Conservation (phyloP, 768 basidiomycete species). For the Pholiota conissans region DNA sequence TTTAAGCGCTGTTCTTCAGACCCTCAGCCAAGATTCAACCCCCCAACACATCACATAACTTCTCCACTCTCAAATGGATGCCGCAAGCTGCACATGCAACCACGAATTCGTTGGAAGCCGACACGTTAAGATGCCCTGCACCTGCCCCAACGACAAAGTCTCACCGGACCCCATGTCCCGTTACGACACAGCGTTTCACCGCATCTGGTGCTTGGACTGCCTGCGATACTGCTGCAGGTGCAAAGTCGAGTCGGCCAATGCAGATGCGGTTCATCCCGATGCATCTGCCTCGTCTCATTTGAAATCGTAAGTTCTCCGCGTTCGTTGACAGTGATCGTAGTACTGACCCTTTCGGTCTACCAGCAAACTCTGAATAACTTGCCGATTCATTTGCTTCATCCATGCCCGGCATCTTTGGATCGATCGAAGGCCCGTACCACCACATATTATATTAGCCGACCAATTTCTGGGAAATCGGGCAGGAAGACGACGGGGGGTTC, state of each 20-base stretch:
- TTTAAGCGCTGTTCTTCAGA: not conserved
- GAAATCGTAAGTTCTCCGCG: not conserved
- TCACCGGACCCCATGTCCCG: constrained; percentile 20
- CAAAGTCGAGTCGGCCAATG: not conserved
- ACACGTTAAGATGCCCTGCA: constrained; percentile 26
- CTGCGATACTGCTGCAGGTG: constrained; percentile 25
- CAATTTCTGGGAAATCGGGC: not conserved
- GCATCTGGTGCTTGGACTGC: constrained; percentile 29
- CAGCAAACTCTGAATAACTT: not conserved
- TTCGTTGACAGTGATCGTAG: not conserved
- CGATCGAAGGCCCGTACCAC: not conserved
- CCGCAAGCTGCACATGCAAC: constrained; percentile 20
- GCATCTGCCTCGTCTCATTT: not conserved
- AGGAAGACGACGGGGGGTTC: not conserved
- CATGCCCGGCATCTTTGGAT: not conserved
- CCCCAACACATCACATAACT: not conserved
- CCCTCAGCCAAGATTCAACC: not conserved
- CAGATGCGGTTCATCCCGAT: not conserved
- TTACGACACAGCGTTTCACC: constrained; percentile 28
- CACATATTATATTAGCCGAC: not conserved
- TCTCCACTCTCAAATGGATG: constrained; percentile 4
- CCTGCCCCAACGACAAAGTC: constrained; percentile 26
- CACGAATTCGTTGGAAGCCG: constrained; percentile 17
- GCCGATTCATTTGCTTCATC: not conserved
- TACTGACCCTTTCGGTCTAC: not conserved